Evolutionary conservation across 225 moss, liverwort and hornwort species (phyloP), one percentile per base, ranked within the genome.

Genomic region (Sphagnum contortum): DNA sequence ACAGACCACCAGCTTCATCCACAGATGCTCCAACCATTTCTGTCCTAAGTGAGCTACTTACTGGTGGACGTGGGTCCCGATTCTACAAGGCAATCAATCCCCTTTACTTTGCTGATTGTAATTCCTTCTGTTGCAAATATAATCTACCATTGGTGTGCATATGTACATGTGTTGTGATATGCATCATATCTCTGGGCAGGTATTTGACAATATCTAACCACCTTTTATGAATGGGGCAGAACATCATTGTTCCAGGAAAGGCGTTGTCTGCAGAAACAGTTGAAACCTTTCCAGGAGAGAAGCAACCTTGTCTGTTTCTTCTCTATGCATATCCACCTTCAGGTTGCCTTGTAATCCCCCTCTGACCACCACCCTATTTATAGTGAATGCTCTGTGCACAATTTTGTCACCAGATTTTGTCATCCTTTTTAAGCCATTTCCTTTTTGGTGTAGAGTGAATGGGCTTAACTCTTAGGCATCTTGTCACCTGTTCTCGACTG

Each of bases 231-330:
- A 12, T 13, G 50, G 12, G 57, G 57, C 72, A 76, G 77, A 64
- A 55, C 51, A 69, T 77, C 44, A 62, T 77, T 57, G 64, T 77
- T 56, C 72, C 72, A 13, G 72, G 77, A n/a, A 72, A 77, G 63
- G 77, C 77, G n/a, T 54, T 77, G 49, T 69, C 77, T 49, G 77
- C 77, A 12, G 72, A 72, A 45, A 68, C 77, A 45, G 72, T 72
- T 14, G 77, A 77, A 59, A 77, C 48, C 61, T 77, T 77, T 59
- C 77, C 77, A 13, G 77, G 77, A 12, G 77, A 77, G 55, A 77
- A 69, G 5, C 68, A 55, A 47, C 72, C 77, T 49, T 72, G 72
- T 64, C 77, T 77, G 48, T 69, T 77, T 53, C 77, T 77, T 44
- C 1, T 77, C 7, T 77, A 77, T 69, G 77, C 71, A 44, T 44